Evolutionary conservation across 2,329 filamentous ascomycete species (phyloP).

Genomic region (Fusarium buharicum): DNA sequence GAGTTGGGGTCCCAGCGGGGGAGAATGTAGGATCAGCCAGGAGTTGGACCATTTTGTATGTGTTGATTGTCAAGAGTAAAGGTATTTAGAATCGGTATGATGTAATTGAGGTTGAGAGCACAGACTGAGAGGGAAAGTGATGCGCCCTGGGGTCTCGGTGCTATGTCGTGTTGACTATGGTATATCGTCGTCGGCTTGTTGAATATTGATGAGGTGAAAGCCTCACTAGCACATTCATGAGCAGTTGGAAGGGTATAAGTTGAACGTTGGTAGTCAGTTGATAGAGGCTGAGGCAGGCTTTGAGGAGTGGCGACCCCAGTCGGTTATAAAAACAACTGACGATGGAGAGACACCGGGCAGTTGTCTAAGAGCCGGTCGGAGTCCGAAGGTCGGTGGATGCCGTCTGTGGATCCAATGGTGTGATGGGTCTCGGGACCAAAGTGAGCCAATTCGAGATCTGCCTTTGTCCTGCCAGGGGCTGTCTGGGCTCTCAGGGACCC

Average conservation of each 20-base stretch:
- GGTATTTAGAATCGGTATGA: constrained; percentile 12
- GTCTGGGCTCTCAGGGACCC: constrained; percentile 4
- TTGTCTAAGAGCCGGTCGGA: constrained; percentile 43
- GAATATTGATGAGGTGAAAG: constrained; percentile 27
- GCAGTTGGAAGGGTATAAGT: constrained; percentile 35
- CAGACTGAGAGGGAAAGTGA: constrained; percentile 16
- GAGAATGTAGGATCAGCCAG: constrained; percentile 46
- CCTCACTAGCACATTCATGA: constrained; percentile 47
- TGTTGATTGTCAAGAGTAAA: constrained; percentile 16
- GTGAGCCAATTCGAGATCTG: constrained; percentile 44
- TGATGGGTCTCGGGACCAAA: constrained; percentile 44
- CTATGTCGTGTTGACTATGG: constrained; percentile 42
- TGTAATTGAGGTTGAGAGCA: constrained; percentile 13
- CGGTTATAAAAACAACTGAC: constrained; percentile 45
- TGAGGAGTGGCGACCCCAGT: constrained; percentile 39
- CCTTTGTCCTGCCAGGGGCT: constrained; percentile 35
- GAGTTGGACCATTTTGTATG: constrained; percentile 50
- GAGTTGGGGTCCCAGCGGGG: constrained; percentile 37
- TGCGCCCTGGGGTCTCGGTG: constrained; percentile 8
- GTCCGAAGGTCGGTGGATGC: constrained; percentile 44
- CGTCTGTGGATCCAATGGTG: constrained; percentile 42
- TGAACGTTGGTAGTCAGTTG: constrained; percentile 22
- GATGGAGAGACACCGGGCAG: constrained; percentile 34
- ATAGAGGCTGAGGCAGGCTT: constrained; percentile 1
- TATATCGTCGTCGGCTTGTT: constrained; percentile 31